Base-by-base conservation (phyloP, 1,139 yeast genomes). In the Suhomyces coccinellae region DNA sequence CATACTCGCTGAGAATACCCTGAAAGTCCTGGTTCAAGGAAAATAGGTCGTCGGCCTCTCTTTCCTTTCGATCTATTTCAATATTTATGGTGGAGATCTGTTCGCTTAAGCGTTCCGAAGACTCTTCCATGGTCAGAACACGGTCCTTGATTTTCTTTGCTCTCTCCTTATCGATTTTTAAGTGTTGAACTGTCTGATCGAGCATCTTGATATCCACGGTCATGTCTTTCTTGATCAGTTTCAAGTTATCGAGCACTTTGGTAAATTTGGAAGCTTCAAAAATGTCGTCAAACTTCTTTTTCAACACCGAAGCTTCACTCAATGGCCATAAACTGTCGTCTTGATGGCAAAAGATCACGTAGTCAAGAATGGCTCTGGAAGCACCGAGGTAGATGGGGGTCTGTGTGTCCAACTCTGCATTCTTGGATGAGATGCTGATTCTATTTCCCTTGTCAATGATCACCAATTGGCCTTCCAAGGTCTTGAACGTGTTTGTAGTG, bases 241-340 rank as follows among this genome's bases (percentile, higher is more conserved):
- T 91, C 58, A 95, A 75, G 48, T 79, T 82, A 47, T 91, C 97
- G 38, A 93, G 69, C 1, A 95, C 97, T 60, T 88, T 91, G 1
- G 97, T 90, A 57, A 87, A 95, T 63, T 89, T 90, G 54, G 90
- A 80, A 0, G 98, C 97, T 63, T 95, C 98, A 56, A 95, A 95
- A 6, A 95, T 93, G 61, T 93, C 99, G 63, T 95, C 99, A 58
- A 95, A 95, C 48, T 93, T 78, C 66, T 91, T 91, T 66, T 95
- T 95, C 59, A 95, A 75, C 12, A 79, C 79, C 7, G 96, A 77
- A 1, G 99, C 96, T 64, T 95, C 99, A 54, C 93, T 82, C 46
- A 95, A 71, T 1, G 99, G 99, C 99, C 99, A 95, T 33, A 89
- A 67, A 58, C 95, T 85, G 49, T 95, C 99, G 59, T 95, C 99